These are phyloP conservation scores for Chlamydomonas reinhardtii DNA, from an alignment of 163 green algal species.

Conservation along the genomic window DNA sequence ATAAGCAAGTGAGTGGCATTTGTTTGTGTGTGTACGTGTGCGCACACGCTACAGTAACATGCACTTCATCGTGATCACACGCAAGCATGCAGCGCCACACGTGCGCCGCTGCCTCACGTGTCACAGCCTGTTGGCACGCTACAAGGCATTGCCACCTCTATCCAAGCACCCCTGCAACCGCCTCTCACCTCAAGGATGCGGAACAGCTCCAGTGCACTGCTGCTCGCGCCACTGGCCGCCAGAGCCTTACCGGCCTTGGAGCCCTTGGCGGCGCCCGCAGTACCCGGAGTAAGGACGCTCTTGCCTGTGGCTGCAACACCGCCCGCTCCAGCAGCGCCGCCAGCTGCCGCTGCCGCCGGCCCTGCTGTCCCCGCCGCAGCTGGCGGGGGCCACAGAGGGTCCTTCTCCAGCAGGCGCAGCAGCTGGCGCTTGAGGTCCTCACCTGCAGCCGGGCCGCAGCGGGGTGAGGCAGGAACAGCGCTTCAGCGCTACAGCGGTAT, in stretches of 20 bases:
- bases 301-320: no score
- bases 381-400: slow-evolving; percentile 32
- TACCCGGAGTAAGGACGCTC: neutral
- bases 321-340: neutral
- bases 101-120: no score
- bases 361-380: neutral
- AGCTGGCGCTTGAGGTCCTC: slow-evolving; percentile 35
- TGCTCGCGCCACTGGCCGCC: neutral
- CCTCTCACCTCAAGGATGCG: slow-evolving; percentile 46
- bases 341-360: neutral
- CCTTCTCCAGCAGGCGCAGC: slow-evolving; percentile 32
- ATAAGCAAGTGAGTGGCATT: neutral
- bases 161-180: no score
- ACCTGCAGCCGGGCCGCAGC: neutral
- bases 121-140: no score
- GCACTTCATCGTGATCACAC: no score
- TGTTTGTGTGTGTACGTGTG: no score
- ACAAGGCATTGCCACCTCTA: no score
- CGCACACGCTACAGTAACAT: no score
- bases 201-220: slow-evolving; percentile 49
- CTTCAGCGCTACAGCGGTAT: no score
- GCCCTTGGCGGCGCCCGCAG: neutral
- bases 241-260: neutral
- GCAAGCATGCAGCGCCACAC: no score
- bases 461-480: neutral